Evolutionary conservation across 169 alveolate genomes (phyloP).

Genomic region (Eimeria brunetti): DNA sequence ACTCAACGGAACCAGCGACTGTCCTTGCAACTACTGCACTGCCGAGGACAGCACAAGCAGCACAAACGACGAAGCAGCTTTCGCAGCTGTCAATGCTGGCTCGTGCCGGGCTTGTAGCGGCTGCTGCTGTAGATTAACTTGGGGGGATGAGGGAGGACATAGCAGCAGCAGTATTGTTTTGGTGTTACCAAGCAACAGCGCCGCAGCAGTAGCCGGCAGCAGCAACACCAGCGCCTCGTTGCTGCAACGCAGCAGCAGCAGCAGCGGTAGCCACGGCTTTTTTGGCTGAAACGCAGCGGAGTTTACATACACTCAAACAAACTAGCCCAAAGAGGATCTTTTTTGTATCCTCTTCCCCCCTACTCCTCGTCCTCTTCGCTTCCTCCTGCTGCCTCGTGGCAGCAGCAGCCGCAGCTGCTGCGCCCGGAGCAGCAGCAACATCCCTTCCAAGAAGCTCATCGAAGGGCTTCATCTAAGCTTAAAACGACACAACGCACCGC

Average conservation of each 20-base stretch:
- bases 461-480: constrained; percentile 26
- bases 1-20: constrained; percentile 46
- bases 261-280: constrained; percentile 67
- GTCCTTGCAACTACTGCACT: constrained; percentile 66
- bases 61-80: constrained; percentile 42
- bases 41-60: constrained; percentile 60
- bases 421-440: constrained; percentile 54
- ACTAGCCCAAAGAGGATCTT: constrained; percentile 65
- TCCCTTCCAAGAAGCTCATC: constrained; percentile 16
- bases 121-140: constrained; percentile 6
- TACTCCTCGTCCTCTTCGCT: constrained; percentile 54
- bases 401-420: constrained; percentile 65
- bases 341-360: constrained; percentile 19
- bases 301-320: constrained; percentile 56
- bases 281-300: constrained; percentile 74
- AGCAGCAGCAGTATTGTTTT: constrained; percentile 39
- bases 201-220: constrained; percentile 71
- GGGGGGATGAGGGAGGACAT: constrained; percentile 30
- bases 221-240: constrained; percentile 76
- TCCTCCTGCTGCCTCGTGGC: constrained; percentile 75
- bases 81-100: constrained; percentile 5
- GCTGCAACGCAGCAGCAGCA: constrained; percentile 73
- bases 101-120: constrained; percentile 62
- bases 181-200: constrained; percentile 43
- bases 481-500: constrained; percentile 38